Base-by-base conservation (phyloP, 106 monocot genomes). In the Phalaenopsis equestris region DNA sequence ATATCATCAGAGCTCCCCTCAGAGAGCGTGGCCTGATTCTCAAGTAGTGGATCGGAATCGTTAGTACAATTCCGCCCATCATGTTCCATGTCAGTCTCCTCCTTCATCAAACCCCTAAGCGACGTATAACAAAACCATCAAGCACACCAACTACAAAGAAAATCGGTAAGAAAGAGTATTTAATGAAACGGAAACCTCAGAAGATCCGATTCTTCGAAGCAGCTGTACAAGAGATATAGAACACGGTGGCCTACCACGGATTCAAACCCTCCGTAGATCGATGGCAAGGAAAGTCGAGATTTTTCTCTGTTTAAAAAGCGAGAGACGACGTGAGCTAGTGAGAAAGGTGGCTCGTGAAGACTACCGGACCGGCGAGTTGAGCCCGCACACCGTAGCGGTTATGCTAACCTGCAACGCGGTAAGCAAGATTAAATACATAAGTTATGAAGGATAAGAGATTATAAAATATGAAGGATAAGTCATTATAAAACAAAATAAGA, bases 1-100 rank as follows among this genome's bases (percentile, higher is more conserved):
- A 87, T 85, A 77, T 86, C 87, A 36, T 77, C 80, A 49, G 89
- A 90, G 64, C 79, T 79, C 41, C 55, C 81, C 73, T 67, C 38
- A 72, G 82, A 38, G 23, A 49, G 17, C 7, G 64, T 49, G 5
- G 24, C 80, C 42, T 43, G 56, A 42, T 80, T 84, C 49, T 67
- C 74, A 10, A 93, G 86, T 12, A 96, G 93, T 39, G 93, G 93
- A 81, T 90, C 96, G 18, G 88, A 88, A 42, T 96, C 95, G 38
- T 73, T 84, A 23, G 82, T 75, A 74, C 39, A 49, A 36, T 36
- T 47, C 45, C 70, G 78, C 46, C 42, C 80, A 65, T 77, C 78
- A 61, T 81, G 38, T 67, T 55, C 74, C 46, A 48, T 70, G 48
- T 76, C 3, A 52, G 30, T 18, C 12, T 49, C 76, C 23, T 49